Evolutionary conservation across 768 basidiomycete genomes (phyloP).

Genomic region (Trametes gibbosa): DNA sequence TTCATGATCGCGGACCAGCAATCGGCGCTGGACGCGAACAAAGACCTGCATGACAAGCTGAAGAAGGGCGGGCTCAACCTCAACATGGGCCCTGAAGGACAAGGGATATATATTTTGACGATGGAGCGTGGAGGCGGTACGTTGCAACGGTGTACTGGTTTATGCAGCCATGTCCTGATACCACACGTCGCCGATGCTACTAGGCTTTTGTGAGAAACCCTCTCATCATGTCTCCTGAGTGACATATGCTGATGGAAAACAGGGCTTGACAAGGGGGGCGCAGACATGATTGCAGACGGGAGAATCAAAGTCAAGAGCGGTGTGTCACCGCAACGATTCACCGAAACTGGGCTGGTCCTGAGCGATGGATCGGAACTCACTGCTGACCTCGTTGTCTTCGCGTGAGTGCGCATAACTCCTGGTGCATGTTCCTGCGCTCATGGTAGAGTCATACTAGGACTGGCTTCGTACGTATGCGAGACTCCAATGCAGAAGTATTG

Average conservation of each 20-base stretch:
- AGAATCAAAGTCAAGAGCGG: slow-evolving; percentile 50
- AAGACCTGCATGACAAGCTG: slow-evolving; percentile 40
- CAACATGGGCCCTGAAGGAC: slow-evolving; percentile 37
- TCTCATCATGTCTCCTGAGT: too few species aligned
- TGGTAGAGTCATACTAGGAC: slow-evolving; percentile 21
- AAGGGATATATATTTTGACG: slow-evolving; percentile 33
- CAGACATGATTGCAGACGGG: slow-evolving; percentile 45
- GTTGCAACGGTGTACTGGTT: neutral
- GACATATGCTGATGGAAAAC: too few species aligned
- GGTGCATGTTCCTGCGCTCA: neutral
- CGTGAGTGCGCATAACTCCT: slow-evolving; percentile 19
- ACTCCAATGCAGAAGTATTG: slow-evolving; percentile 32
- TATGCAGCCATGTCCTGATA: neutral
- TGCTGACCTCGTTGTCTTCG: slow-evolving; percentile 30
- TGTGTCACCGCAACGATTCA: slow-evolving; percentile 28
- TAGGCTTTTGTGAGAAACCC: slow-evolving; percentile 8
- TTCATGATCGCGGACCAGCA: slow-evolving; percentile 5
- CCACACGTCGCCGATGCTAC: neutral
- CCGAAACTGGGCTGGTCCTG: slow-evolving; percentile 21
- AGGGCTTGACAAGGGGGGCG: slow-evolving; percentile 36
- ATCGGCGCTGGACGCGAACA: slow-evolving; percentile 19
- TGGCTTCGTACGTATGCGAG: slow-evolving; percentile 34
- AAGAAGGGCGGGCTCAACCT: slow-evolving; percentile 36
- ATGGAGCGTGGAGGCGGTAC: slow-evolving; percentile 34
- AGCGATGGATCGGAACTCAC: slow-evolving; percentile 23